A percentile compares a stretch with the other conserved stretches of the same genome.
These are phyloP conservation scores for Tuber umbilicatum DNA, from an alignment of 495 filamentous ascomycete genomes.

Conservation along the genomic window DNA sequence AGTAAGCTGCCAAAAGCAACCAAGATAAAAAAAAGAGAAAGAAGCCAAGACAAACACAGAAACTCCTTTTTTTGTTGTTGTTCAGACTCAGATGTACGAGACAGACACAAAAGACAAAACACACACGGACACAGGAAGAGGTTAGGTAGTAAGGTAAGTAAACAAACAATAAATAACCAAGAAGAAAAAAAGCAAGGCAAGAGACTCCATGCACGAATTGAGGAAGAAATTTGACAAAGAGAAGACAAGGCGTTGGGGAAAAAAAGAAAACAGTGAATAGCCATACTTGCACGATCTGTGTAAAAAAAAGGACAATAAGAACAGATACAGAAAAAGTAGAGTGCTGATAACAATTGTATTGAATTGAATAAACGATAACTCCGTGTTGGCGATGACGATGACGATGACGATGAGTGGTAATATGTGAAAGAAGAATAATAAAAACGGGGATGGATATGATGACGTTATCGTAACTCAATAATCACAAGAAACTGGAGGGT, in stretches of 20 bases:
- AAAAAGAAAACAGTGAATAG: not conserved
- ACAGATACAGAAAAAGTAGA: not conserved
- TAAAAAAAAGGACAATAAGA: not conserved
- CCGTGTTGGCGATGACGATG: not conserved
- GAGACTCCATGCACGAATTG: not conserved
- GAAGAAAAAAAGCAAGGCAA: not conserved
- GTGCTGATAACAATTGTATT: not conserved
- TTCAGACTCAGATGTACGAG: not conserved
- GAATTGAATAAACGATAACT: not conserved
- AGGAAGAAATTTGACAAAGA: not conserved
- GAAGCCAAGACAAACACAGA: not conserved
- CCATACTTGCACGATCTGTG: not conserved
- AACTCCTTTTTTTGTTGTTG: not conserved
- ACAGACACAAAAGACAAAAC: not conserved
- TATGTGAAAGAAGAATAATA: constrained; percentile 44
- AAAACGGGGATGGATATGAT: constrained; percentile 2
- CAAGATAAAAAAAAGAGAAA: not conserved
- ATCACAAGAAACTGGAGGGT: not conserved
- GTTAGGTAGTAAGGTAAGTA: not conserved
- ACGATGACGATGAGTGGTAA: not conserved
- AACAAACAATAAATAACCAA: not conserved
- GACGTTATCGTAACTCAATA: constrained; percentile 3
- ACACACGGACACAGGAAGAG: not conserved
- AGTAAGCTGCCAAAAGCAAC: not conserved
- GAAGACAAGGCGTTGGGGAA: not conserved